A percentile compares a stretch with the other conserved stretches of the same genome.
These are phyloP conservation scores for Gymnopilus dilepis DNA, from an alignment of 768 basidiomycete species.

Conservation along the genomic window DNA sequence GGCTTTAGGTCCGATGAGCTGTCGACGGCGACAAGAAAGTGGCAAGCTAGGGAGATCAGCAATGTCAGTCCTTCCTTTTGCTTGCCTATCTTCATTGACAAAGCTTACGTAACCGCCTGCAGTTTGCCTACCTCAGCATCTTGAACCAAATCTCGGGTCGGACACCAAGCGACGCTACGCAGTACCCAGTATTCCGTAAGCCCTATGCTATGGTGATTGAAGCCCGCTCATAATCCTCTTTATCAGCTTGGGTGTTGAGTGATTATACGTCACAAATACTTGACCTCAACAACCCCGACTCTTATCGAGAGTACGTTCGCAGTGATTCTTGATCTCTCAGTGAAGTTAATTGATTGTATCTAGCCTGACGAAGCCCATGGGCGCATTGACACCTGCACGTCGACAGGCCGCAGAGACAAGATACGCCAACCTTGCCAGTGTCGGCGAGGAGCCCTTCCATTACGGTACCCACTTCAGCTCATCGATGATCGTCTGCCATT, in stretches of 20 bases:
- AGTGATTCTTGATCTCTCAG: neutral
- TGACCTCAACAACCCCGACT: conserved; percentile 63
- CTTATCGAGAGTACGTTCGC: conserved; percentile 73
- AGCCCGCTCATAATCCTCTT: neutral
- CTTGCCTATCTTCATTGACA: conserved; percentile 23
- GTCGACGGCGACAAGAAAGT: conserved; percentile 74
- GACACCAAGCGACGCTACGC: conserved; percentile 93
- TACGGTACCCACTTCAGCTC: conserved; percentile 96
- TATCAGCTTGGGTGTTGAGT: conserved; percentile 83
- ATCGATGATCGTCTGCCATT: conserved; percentile 97
- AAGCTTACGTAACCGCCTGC: conserved; percentile 1
- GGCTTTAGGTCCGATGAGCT: conserved; percentile 65
- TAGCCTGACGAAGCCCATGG: conserved; percentile 91
- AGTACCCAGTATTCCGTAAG: conserved; percentile 91
- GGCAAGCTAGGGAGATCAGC: conserved; percentile 91
- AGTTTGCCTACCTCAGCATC: conserved; percentile 91
- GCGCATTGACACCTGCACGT: conserved; percentile 78
- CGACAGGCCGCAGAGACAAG: conserved; percentile 77
- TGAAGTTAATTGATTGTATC: neutral
- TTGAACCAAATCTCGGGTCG: conserved; percentile 92
- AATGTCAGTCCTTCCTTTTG: conserved; percentile 68
- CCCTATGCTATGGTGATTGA: neutral
- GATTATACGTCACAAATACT: conserved; percentile 80
- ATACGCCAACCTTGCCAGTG: conserved; percentile 75
- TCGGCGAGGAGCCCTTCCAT: conserved; percentile 88